Conservation (phyloP, 106 monocot genomes). For the Ottelia alismoides region DNA sequence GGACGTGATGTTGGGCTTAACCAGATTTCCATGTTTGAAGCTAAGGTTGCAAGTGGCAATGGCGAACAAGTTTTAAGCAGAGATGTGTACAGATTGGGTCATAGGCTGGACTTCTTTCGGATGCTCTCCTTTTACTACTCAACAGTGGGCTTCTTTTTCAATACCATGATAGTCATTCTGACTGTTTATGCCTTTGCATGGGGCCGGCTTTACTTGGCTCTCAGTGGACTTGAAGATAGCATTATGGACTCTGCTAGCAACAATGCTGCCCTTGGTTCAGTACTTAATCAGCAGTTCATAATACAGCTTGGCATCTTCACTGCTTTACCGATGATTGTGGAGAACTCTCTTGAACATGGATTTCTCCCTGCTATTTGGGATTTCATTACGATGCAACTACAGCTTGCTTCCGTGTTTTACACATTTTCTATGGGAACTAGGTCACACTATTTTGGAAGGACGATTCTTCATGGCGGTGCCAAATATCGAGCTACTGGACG, state of each 20-base stretch:
- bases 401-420: constrained; percentile 72
- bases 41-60: constrained; percentile 60
- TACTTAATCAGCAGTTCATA: constrained; percentile 72
- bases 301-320: constrained; percentile 58
- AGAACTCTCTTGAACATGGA: constrained; percentile 49
- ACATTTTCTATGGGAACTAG: constrained; percentile 60
- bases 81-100: constrained; percentile 55
- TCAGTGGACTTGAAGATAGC: constrained; percentile 39
- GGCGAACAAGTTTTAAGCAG: constrained; percentile 61
- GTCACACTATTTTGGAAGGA: constrained; percentile 47
- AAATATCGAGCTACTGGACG: constrained; percentile 80
- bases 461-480: constrained; percentile 74
- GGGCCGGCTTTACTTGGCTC: constrained; percentile 55
- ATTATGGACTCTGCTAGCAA: constrained; percentile 23
- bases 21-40: constrained; percentile 67
- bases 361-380: constrained; percentile 62
- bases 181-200: constrained; percentile 61
- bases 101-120: constrained; percentile 54
- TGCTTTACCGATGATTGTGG: constrained; percentile 55
- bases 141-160: constrained; percentile 74
- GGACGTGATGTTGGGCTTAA: constrained; percentile 71
- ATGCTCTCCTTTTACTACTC: constrained; percentile 30
- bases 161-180: constrained; percentile 53
- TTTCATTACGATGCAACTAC: constrained; percentile 77
- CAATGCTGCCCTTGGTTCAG: constrained; percentile 41